These are phyloP conservation scores for Cadophora gregata DNA, from an alignment of 2,329 filamentous ascomycete genomes.

Conservation along the genomic window DNA sequence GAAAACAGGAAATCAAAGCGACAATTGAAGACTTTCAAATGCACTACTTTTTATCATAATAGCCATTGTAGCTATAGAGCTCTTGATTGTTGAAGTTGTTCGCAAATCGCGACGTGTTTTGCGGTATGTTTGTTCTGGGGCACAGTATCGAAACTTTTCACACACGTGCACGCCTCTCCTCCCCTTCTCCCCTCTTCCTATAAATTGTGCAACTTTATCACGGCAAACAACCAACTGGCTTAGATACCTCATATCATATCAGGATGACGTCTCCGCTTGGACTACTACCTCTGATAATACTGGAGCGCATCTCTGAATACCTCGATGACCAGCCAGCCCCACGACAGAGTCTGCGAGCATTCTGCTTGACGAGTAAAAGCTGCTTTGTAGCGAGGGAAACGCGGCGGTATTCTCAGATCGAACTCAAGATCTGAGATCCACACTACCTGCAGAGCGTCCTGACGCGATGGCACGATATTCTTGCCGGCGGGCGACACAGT, in stretches of 20 bases:
- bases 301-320: background rate
- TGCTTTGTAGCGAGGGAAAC: background rate
- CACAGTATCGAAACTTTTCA: too few relatives aligned
- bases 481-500: background rate
- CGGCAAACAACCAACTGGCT: background rate
- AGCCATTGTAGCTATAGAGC: too few relatives aligned
- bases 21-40: too few relatives aligned
- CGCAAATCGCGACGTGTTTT: too few relatives aligned
- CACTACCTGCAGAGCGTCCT: background rate
- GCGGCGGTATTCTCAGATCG: slow-evolving; percentile 8
- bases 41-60: too few relatives aligned
- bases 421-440: slow-evolving; percentile 6
- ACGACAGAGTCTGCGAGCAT: background rate
- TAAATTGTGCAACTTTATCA: background rate
- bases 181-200: background rate
- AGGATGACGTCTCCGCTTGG: background rate
- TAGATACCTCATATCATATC: background rate
- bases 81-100: too few relatives aligned
- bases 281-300: background rate
- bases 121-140: background rate
- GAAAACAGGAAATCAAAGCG: too few relatives aligned
- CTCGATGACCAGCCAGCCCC: background rate
- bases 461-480: background rate
- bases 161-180: background rate
- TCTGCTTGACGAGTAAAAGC: background rate